phyloP scores from a whole-genome alignment of 768 basidiomycete species.

The Suillus cothurnatus region DNA sequence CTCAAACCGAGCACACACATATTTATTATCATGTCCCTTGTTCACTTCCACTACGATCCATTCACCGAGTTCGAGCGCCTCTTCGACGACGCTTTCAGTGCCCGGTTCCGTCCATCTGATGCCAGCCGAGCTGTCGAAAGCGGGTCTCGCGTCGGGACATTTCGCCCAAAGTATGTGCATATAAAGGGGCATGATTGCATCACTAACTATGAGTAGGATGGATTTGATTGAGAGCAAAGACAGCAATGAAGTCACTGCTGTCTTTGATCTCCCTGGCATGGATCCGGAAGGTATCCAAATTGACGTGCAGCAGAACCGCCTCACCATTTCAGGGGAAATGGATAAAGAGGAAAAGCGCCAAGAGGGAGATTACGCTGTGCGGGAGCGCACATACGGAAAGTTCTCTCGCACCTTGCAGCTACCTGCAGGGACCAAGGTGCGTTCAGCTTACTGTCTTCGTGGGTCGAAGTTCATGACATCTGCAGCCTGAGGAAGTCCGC shows the following conservation, averaged over 20 bases:
- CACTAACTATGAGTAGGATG: constrained; percentile 39
- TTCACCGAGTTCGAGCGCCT: constrained; percentile 46
- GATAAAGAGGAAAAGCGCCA: constrained; percentile 35
- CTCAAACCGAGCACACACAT: neutral
- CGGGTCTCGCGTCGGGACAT: constrained; percentile 14
- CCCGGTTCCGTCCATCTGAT: constrained; percentile 26
- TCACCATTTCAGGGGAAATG: constrained; percentile 54
- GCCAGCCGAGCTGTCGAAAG: constrained; percentile 14
- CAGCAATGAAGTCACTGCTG: constrained; percentile 51
- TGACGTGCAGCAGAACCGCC: constrained; percentile 50
- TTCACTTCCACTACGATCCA: constrained; percentile 38
- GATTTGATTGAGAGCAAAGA: constrained; percentile 54
- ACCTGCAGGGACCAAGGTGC: constrained; percentile 48
- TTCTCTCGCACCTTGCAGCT: constrained; percentile 51
- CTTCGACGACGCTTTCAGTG: constrained; percentile 40
- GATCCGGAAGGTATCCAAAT: constrained; percentile 52
- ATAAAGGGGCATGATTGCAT: neutral
- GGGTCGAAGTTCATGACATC: neutral
- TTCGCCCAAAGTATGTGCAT: constrained; percentile 35
- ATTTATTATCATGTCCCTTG: constrained; percentile 25
- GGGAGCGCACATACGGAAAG: constrained; percentile 50
- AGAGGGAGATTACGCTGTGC: constrained; percentile 36
- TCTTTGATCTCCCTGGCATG: constrained; percentile 61
- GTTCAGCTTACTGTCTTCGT: neutral
- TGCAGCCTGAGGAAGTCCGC: constrained; percentile 35